A percentile compares a stretch with the other conserved stretches of the same genome.
Conservation (phyloP, 106 monocot species). For the Allium cepa region DNA sequence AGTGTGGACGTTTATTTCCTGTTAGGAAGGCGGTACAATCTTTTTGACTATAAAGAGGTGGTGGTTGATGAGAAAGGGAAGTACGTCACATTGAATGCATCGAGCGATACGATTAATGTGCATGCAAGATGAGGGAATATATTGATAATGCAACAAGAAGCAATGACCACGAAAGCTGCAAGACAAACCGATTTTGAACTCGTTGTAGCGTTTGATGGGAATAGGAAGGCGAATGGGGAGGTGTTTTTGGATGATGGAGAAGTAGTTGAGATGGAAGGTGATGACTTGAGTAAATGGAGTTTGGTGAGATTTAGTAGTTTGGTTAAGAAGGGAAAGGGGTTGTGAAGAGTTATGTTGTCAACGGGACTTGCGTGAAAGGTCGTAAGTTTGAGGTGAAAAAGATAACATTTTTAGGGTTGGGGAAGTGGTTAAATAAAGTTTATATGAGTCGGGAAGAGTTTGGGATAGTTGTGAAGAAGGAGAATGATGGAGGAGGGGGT, state of each 20-base stretch:
- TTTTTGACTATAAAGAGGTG: constrained; percentile 4
- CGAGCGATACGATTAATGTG: constrained; percentile 9
- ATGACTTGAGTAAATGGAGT: constrained; percentile 9
- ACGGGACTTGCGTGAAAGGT: constrained; percentile 5
- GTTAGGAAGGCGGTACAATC: constrained; percentile 12
- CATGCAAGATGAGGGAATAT: constrained; percentile 14
- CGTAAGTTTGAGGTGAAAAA: constrained; percentile 9
- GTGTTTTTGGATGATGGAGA: constrained; percentile 21
- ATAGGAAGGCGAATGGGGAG: neutral
- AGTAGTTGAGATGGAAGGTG: constrained; percentile 14
- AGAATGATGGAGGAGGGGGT: neutral
- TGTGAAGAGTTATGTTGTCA: neutral
- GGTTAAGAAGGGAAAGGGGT: neutral
- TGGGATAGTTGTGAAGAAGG: neutral
- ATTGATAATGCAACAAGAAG: constrained; percentile 9
- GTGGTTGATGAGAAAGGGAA: neutral
- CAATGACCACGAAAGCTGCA: neutral
- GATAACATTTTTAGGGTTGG: constrained; percentile 1
- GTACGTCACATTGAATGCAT: constrained; percentile 5
- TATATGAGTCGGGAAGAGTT: neutral
- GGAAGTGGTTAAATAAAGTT: neutral
- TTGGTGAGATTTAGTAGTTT: constrained; percentile 5
- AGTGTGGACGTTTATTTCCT: constrained; percentile 15
- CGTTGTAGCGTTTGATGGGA: constrained; percentile 10
- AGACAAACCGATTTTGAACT: constrained; percentile 3